Evolutionary conservation across 163 green algal species (phyloP).

Genomic region (Chloroidium sp.): DNA sequence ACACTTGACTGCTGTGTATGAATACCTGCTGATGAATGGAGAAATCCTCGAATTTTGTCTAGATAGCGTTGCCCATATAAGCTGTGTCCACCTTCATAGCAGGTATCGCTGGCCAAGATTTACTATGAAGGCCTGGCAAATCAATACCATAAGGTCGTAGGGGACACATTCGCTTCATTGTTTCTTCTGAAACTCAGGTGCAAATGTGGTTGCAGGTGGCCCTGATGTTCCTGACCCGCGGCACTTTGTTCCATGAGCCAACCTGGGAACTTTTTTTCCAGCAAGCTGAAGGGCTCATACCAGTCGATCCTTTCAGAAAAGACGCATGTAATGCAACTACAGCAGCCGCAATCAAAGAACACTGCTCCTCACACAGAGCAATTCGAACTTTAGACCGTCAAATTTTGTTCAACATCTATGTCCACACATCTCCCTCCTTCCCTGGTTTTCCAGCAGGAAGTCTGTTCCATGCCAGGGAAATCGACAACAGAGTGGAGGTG

Average conservation of each 20-base stretch:
- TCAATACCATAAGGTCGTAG: too few relatives aligned
- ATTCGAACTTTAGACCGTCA: neutral
- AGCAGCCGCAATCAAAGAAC: constrained; percentile 1
- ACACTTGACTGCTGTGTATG: too few relatives aligned
- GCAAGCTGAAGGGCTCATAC: neutral
- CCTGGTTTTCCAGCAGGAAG: constrained; percentile 14
- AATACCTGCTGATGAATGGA: too few relatives aligned
- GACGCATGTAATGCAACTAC: neutral
- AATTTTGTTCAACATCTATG: constrained; percentile 28
- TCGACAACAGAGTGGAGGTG: constrained; percentile 11
- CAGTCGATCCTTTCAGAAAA: constrained; percentile 1
- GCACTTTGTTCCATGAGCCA: constrained; percentile 12
- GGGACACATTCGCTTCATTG: too few relatives aligned
- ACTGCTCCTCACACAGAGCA: constrained; percentile 7
- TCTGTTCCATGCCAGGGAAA: constrained; percentile 21
- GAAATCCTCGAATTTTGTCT: too few relatives aligned
- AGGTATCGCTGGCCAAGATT: too few relatives aligned
- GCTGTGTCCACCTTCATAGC: too few relatives aligned
- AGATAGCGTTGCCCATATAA: too few relatives aligned
- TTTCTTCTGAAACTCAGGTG: too few relatives aligned
- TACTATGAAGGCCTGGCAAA: too few relatives aligned
- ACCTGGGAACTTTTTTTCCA: constrained; percentile 5
- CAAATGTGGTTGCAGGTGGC: constrained; percentile 14
- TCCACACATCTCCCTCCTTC: constrained; percentile 16
- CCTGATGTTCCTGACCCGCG: constrained; percentile 30